A percentile compares a stretch with the other conserved stretches of the same genome.
These are phyloP conservation scores for Thymus quinquecostatus DNA, from an alignment of 257 asterid genomes.

Conservation along the genomic window DNA sequence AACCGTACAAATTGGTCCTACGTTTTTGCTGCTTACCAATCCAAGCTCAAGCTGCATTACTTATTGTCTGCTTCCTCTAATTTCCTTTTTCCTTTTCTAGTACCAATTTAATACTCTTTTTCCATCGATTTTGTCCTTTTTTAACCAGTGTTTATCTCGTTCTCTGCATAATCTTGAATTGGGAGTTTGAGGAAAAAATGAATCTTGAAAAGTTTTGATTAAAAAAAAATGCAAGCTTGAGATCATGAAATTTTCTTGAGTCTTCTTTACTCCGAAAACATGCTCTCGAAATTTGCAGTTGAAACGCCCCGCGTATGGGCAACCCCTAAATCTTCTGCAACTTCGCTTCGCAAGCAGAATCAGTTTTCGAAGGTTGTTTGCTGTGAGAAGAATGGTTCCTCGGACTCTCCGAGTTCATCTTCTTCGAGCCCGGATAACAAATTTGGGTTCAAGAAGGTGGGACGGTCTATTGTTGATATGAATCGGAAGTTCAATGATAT, in stretches of 20 bases:
- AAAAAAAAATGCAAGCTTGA: not conserved
- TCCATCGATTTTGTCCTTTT: not conserved
- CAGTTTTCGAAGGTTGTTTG: conserved; percentile 50
- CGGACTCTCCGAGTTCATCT: conserved; percentile 47
- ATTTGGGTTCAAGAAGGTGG: conserved; percentile 61
- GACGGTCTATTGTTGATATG: conserved; percentile 54
- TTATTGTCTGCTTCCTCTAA: conserved; percentile 23
- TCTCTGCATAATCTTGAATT: not conserved
- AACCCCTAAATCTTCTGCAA: conserved; percentile 34
- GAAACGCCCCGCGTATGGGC: conserved; percentile 39
- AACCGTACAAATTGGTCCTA: conserved; percentile 24
- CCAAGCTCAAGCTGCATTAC: conserved; percentile 5
- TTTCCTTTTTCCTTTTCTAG: not conserved
- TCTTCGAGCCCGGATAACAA: conserved; percentile 41
- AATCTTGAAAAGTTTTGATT: not conserved
- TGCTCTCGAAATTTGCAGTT: conserved; percentile 53
- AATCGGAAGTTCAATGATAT: conserved; percentile 77
- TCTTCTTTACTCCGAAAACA: conserved; percentile 35
- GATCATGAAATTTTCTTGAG: conserved; percentile 29
- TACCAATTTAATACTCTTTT: not conserved
- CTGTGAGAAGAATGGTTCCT: conserved; percentile 54
- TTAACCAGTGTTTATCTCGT: not conserved
- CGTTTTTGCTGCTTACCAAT: not conserved
- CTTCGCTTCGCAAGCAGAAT: conserved; percentile 39
- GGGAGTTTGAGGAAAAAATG: not conserved